Evolutionary conservation across 148 eudicot genomes (phyloP), one percentile per base, ranked within the genome.

Genomic region (Rhododendron mucronatum): DNA sequence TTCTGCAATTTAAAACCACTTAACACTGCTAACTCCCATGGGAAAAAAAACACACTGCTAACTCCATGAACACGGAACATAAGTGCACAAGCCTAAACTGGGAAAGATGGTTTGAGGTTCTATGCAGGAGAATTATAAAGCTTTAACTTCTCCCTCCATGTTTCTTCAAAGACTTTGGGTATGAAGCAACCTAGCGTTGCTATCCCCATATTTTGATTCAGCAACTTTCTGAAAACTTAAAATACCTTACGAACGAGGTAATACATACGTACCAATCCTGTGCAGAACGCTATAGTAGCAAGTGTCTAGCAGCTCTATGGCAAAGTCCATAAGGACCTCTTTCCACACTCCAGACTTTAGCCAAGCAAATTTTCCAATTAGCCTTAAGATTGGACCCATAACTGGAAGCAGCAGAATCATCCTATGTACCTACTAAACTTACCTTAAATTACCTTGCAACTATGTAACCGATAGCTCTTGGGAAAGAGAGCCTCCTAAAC

Each of bases 101-200:
- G 53, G 81, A 76, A 51, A 84, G 35, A 63, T 50, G 20, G 80
- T 61, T 50, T 51, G 55, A 50, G 44, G 73, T 53, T 55, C 44
- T 84, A 53, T 35, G 12, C 15, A 30, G 30, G 8, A 33, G 23
- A 18, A 69, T 53, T 30, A 48, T 59, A 65, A 73, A 84, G 61
- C 80, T 48, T 71, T 35, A 84, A 74, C 69, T 84, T 84, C 67
- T 57, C 80, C 80, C 20, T 15, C 30, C 75, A 47, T 69, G 11
- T 50, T 84, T 74, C 86, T 74, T 21, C 51, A 23, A 73, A 73
- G 80, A 33, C 23, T 84, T 73, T 50, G 85, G 85, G 39, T 48
- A 47, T 47, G 44, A 28, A 41, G 20, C 85, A 48, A 28, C 75
- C 37, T 30, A 28, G 9, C 39, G 37, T 4, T 44, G 30, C 65